A percentile compares a stretch with the other conserved stretches of the same genome.
Conservation (phyloP, 2,329 filamentous ascomycete species). For the Penicillium hesseltinei region DNA sequence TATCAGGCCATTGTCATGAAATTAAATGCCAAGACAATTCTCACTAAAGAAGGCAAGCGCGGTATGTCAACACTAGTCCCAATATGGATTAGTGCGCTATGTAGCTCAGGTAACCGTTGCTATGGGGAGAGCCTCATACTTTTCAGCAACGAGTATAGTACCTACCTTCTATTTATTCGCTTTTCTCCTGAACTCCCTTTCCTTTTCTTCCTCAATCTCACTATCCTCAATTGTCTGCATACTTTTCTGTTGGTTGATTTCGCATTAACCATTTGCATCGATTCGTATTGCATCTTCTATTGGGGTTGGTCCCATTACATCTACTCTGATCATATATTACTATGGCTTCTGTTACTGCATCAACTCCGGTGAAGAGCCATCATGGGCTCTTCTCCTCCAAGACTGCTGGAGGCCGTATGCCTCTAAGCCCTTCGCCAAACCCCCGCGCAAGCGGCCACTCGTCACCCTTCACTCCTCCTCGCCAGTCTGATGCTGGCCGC, state of each 20-base stretch:
- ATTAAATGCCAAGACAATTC: slow-evolving; percentile 26
- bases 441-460: slow-evolving; percentile 60
- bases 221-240: slow-evolving; percentile 27
- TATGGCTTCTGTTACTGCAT: slow-evolving; percentile 82
- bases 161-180: slow-evolving; percentile 38
- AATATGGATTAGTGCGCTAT: slow-evolving; percentile 32
- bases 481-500: slow-evolving; percentile 58
- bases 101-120: slow-evolving; percentile 43
- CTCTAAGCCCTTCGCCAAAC: slow-evolving; percentile 81
- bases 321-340: slow-evolving; percentile 30
- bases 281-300: slow-evolving; percentile 24
- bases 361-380: slow-evolving; percentile 93
- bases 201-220: slow-evolving; percentile 16
- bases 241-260: slow-evolving; percentile 21
- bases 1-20: background rate
- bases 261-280: slow-evolving; percentile 32
- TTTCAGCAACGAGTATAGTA: slow-evolving; percentile 23
- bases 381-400: slow-evolving; percentile 87
- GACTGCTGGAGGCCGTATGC: slow-evolving; percentile 91
- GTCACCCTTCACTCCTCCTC: slow-evolving; percentile 73
- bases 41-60: slow-evolving; percentile 51
- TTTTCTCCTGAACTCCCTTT: slow-evolving; percentile 24
- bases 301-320: slow-evolving; percentile 26
- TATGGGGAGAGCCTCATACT: slow-evolving; percentile 31
- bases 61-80: slow-evolving; percentile 45